Evolutionary conservation across 441 rosid species (phyloP).

Genomic region (Gossypium laxum): DNA sequence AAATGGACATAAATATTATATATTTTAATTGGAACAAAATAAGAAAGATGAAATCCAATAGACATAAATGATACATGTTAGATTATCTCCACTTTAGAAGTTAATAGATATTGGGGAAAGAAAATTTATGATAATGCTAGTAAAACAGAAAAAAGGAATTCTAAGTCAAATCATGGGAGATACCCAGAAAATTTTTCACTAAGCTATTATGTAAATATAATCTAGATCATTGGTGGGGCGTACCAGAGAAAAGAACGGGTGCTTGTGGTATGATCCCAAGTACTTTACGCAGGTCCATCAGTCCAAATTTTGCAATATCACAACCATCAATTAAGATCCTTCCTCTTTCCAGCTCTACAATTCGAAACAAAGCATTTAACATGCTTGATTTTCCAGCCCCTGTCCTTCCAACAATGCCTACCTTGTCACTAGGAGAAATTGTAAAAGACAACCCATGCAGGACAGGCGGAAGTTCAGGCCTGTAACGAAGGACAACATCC

Average conservation of each 20-base stretch:
- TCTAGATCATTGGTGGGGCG: background rate
- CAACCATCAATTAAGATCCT: constrained; percentile 64
- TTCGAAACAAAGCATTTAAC: constrained; percentile 79
- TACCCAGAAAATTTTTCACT: background rate
- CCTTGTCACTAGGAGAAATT: constrained; percentile 67
- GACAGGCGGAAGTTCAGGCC: constrained; percentile 84
- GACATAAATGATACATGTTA: background rate
- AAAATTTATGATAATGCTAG: background rate
- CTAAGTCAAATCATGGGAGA: background rate
- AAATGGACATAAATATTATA: constrained; percentile 2
- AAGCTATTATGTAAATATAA: background rate
- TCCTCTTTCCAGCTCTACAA: constrained; percentile 81
- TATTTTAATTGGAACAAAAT: background rate
- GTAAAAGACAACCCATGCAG: constrained; percentile 66
- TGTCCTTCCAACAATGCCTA: constrained; percentile 90
- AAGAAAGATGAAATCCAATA: background rate
- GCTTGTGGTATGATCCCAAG: constrained; percentile 89
- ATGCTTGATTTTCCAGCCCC: constrained; percentile 96
- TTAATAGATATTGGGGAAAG: background rate
- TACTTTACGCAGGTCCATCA: constrained; percentile 74
- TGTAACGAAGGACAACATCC: constrained; percentile 76
- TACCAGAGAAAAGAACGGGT: constrained; percentile 95
- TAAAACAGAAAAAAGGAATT: background rate
- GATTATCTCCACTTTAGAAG: background rate
- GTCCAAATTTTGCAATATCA: constrained; percentile 63